Evolutionary conservation across 805 yeast genomes (phyloP), one percentile per base, ranked within the genome.

Genomic region (Lipomyces starkeyi): DNA sequence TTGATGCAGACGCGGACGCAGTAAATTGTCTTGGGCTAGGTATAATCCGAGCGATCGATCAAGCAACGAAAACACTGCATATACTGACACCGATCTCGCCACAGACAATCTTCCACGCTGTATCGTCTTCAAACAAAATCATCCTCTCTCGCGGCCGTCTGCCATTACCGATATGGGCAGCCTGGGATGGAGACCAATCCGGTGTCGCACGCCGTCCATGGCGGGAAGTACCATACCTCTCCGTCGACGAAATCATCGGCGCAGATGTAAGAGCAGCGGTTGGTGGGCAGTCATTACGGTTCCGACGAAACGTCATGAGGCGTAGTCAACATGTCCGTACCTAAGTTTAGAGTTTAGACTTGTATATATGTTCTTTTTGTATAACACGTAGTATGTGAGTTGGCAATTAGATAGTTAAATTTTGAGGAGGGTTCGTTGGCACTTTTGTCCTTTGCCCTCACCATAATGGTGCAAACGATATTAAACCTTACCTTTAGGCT

Each of bases 301-400:
- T 69, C 20, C 63, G 72, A 20, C 63, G 72, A 25, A 67, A 70
- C 47, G 64, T 68, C 3, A 58, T 63, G 64, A 54, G 72, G 29
- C 37, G 65, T 60, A 62, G 69, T 35, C 70, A 67, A 57, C 59
- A 53, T 40, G 17, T 25, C 34, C 27, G 56, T 13, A 53, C 27
- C 32, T 25, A 17, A 29, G 1, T n/a, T n/a, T n/a, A n/a, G n/a
- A n/a, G 34, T 53, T 53, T 53, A 53, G 29, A 53, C 49, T 6
- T 49, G 54, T 49, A n/a, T 49, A 22, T 29, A 29, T 5, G 32
- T 29, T 5, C 7, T 5, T 5, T 29, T 4, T 29, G 32, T 29
- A 29, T 29, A 27, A 27, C 29, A 27, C 29, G 27, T 25, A 27
- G 29, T 27, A 27, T 27, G 29, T 27, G 29, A 27, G 5, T 27